phyloP scores from a whole-genome alignment of 768 basidiomycete genomes.

The Clitopilus passeckerianus region DNA sequence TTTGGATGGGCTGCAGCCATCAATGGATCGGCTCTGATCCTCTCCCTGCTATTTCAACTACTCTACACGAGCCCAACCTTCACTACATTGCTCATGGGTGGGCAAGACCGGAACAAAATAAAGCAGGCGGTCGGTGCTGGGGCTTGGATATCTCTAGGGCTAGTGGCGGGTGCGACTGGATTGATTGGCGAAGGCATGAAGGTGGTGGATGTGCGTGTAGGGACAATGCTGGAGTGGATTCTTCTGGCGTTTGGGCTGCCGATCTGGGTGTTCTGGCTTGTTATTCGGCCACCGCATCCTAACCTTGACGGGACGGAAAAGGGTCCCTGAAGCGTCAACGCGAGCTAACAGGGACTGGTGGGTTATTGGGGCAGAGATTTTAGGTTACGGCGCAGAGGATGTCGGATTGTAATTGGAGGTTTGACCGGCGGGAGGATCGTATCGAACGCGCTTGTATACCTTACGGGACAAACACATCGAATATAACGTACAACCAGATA shows the following conservation, averaged over 20 bases:
- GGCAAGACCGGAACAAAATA: neutral
- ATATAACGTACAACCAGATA: no score
- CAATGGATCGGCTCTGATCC: neutral
- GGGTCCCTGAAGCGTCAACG: neutral
- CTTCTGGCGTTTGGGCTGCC: neutral
- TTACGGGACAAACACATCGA: no score
- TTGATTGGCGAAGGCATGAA: neutral
- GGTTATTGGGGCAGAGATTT: no score
- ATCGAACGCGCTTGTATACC: no score
- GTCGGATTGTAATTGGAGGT: no score
- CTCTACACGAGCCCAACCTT: neutral
- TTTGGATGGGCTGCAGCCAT: neutral
- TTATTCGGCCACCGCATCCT: neutral
- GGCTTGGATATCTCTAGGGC: neutral
- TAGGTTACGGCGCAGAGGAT: no score
- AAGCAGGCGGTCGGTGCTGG: neutral
- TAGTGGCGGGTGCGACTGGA: neutral
- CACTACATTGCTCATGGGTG: neutral
- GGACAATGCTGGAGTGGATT: neutral
- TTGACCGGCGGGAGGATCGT: no score
- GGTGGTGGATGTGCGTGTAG: neutral
- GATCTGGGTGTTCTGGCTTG: neutral
- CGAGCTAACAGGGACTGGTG: no score
- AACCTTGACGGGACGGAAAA: neutral
- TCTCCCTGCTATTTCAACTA: neutral